Evolutionary conservation across 2,329 filamentous ascomycete species (phyloP), one percentile per base, ranked within the genome.

Genomic region (Alternaria consortialis): DNA sequence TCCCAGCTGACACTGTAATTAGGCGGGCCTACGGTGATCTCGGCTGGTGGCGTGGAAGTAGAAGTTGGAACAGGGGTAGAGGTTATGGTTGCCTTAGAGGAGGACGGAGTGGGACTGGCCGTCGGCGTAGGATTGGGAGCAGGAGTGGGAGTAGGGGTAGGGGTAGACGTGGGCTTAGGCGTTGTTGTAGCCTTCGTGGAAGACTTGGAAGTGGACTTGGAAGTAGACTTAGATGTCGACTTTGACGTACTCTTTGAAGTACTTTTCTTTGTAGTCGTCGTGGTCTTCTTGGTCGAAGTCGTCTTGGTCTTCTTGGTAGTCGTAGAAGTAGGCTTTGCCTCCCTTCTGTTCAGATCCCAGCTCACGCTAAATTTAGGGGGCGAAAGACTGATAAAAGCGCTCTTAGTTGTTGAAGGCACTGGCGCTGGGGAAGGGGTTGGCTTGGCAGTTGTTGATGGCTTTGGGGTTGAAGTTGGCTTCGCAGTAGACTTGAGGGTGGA

Each of bases 21-120:
- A 9, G 68, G 64, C 5, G 55, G 58, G 11, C 62, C 62, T 20
- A 68, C 39, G 17, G 47, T 64, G 39, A 68, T 62, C 5, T 65
- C 46, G 23, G 64, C 56, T 23, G 55, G 59, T 5, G 54, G 53
- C 25, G 59, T 32, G 36, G 60, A 31, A 17, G 44, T 60, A 7
- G 56, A 43, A 2, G 56, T 53, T 4, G 13, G 8, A 7, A 25
- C 15, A 12, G 36, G 34, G 15, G 43, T 46, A 7, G 43, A 27
- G 2, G 3, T 7, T 4, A 25, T 20, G 4, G 4, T 36, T n/a
- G 32, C 2, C 8, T 17, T 11, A 1, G 37, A 40, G 8, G 9
- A 48, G 13, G 46, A 11, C 17, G 7, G 31, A 23, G 46, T 11
- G 25, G 46, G 17, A 17, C 46, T 50, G 5, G 46, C 31, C 20